Evolutionary conservation across 148 eudicot genomes (phyloP), one percentile per base, ranked within the genome.

Genomic region (Nyssa sinensis): DNA sequence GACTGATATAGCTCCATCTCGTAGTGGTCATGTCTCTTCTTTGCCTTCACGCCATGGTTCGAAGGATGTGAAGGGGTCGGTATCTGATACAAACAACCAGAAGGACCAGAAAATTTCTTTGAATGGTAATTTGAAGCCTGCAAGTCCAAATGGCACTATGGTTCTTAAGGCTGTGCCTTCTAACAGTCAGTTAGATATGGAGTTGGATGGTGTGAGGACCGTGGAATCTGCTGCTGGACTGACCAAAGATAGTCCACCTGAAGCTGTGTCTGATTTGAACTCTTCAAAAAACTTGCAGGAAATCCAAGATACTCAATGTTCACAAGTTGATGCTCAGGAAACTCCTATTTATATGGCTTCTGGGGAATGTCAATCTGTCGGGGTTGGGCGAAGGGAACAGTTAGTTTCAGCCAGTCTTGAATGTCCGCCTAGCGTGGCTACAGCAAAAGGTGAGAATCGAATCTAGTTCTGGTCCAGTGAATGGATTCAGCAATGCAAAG

Each of bases 21-120:
- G 78, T 71, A 87, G 88, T 57, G 86, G 85, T 79, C 83, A 79
- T 74, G 77, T 69, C 71, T 76, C 84, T 70, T 79, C 84, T 68
- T 70, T 78, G 66, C 73, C 90, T 84, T 77, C 82, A 79, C 84
- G 78, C 37, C 87, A 81, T 78, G 82, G 70, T 39, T 71, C 60
- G 28, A 86, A 70, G 65, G 85, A 55, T 55, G 59, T 5, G 3
- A 55, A 55, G 59, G 59, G 59, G 59, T 23, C 59, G 21, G 59
- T 19, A 1, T 55, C 24, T 55, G 59, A 55, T 19, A 19, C 59
- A 55, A 55, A 55, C 59, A 55, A 55, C 59, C 59, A 17, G 59
- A 55, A 55, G 59, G 59, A 55, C 59, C 59, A 19, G 59, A 55
- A 21, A 5, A 24, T 55, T 55, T 4, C 59, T 55, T 55, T 19